Base-by-base conservation (phyloP, 2,329 filamentous ascomycete genomes). In the Ophiostoma himal-ulmi region DNA sequence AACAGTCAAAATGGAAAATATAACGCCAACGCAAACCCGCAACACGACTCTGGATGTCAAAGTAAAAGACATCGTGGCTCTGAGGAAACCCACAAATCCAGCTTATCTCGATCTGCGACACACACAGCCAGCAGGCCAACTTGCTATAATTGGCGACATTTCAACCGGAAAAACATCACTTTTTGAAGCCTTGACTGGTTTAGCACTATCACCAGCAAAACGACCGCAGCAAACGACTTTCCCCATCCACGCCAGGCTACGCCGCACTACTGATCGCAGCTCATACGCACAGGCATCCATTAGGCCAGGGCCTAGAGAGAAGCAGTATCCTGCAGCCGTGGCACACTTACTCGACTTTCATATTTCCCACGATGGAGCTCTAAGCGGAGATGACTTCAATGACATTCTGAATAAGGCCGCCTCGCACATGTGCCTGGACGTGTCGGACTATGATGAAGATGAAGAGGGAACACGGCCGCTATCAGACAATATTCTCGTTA, bases 141-240 rank as follows among this genome's bases (percentile, higher is more conserved):
- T 73, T 3, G 69, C 54, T 17, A 70, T 73, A 13, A 70, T 73
- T 48, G 72, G 72, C 30, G 68, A 73, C 30, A 71, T 69, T 22
- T 64, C 70, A 22, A 73, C 68, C 39, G 72, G 72, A 13, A 73
- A 71, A 22, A 71, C 72, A 30, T 70, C 70, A 48, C 22, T 73
- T 10, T 73, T 73, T 30, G 70, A 70, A 14, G 69, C 70, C 5
- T 62, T 73, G 34, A 71, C 72, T 1, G 70, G 72, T 3, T 26
- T 73, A 10, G 65, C 70, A n/a, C 69, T 71, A 6, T 62, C 72
- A 5, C 48, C 54, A 2, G 37, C 34, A 22, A 37, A 26, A 17
- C 44, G 54, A 26, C 68, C 68, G 6, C 41, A 3, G 36, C 68
- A 13, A 22, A 69, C 68, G 1, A 48, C 5, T 7, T 69, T 69